A percentile compares a stretch with the other conserved stretches of the same genome.
These are phyloP conservation scores for Bjerkandera adusta DNA, from an alignment of 1,284 basidiomycete genomes.

Conservation along the genomic window DNA sequence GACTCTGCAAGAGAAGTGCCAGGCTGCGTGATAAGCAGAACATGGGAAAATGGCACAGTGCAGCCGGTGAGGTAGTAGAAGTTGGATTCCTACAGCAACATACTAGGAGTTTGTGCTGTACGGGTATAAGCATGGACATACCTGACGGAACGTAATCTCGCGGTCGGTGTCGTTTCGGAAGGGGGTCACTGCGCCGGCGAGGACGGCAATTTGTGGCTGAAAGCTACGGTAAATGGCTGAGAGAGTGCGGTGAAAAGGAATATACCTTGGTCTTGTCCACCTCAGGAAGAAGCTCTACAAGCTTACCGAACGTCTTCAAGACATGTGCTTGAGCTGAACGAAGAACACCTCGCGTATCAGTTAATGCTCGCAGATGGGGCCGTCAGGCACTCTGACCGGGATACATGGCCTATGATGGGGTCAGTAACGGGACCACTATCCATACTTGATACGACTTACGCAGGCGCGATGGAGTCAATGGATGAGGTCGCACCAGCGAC, in stretches of 20 bases:
- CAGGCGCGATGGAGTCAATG: no score
- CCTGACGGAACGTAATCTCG: conserved; percentile 72
- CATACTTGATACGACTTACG: no score
- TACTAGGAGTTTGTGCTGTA: not conserved
- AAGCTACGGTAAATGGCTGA: not conserved
- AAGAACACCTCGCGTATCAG: no score
- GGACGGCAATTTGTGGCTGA: conserved; percentile 60
- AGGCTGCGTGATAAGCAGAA: conserved; percentile 61
- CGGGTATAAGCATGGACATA: conserved; percentile 10
- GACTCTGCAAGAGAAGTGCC: conserved; percentile 44
- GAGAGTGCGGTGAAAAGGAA: not conserved
- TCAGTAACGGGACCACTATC: no score
- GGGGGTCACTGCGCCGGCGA: conserved; percentile 57
- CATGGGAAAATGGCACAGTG: conserved; percentile 64
- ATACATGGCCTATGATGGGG: no score
- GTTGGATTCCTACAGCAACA: conserved; percentile 66
- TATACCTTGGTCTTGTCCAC: conserved; percentile 51
- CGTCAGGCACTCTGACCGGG: no score
- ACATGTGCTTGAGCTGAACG: conserved; percentile 46
- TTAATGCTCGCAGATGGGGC: no score
- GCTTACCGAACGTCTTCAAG: conserved; percentile 46
- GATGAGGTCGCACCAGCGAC: no score
- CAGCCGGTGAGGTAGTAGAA: conserved; percentile 88
- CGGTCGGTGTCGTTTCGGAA: conserved; percentile 89
- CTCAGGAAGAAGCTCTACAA: conserved; percentile 45